Base-by-base conservation (phyloP, 768 basidiomycete genomes). In the Termitomyces bulborhizus region DNA sequence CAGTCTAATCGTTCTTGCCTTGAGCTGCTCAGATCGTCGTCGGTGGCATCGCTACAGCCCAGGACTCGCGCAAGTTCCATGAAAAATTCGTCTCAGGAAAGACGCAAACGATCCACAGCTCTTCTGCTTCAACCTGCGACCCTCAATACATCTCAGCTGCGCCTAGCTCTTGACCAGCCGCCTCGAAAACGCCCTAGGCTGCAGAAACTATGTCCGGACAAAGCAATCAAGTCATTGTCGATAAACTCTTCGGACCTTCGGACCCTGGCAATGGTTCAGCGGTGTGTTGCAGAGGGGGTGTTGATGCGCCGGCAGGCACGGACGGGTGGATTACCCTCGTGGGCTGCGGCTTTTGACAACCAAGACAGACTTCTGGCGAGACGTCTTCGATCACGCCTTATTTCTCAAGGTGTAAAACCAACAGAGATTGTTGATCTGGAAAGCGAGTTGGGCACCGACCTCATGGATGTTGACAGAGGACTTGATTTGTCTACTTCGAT, bases 141-240 rank as follows among this genome's bases (percentile, higher is more conserved):
- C 21, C 27, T 45, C 27, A 31, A 26, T 24, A n/a, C 42, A 21
- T 12, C 55, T 29, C 53, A 56, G 26, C 42, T 15, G 37, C 46
- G 54, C 40, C 41, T 57, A 50, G 45, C 32, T 27, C 53, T 48
- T 39, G 54, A 57, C 21, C 63, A 62, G 50, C 63, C 61, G 32
- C 61, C 61, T n/a, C 52, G 63, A 24, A 64, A 64, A 48, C 61
- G 63, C 3, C 62, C 63, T 12, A 58, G 63, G 2, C 47, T 64
- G 36, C 56, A 60, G 27, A 60, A 61, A 32, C 37, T 34, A 31
- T 29, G 24, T 44, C 18, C 40, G 9, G 42, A 44, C 16, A 62
- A 60, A 18, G 7, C 49, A 5, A 54, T 32, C 7, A 55, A 54
- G 37, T 46, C 44, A 16, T 55, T 54, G 29, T 46, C 43, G 3